Base-by-base conservation (phyloP, 2,329 filamentous ascomycete species). In the Cladophialophora psammophila region DNA sequence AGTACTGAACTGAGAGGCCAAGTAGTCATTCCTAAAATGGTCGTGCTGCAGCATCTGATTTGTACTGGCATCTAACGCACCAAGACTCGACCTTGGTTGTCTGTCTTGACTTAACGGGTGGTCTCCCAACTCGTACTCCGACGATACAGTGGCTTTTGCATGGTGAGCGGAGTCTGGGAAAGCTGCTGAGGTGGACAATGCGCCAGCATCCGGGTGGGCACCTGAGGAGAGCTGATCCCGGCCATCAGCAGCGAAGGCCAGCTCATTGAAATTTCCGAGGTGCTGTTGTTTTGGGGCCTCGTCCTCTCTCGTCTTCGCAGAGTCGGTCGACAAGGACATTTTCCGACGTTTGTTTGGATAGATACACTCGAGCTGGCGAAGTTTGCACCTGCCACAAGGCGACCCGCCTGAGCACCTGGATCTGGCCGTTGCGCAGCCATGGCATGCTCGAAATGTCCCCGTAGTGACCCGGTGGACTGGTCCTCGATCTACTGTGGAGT, bases 381-480 rank as follows among this genome's bases (percentile, higher is more conserved):
- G 73, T 50, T 75, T 76, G 66, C 79, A 80, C 18, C 79, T 76
- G 45, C 73, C 69, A 62, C 72, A 74, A 5, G 72, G 72, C 6
- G 60, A 36, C 18, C 70, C 68, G 6, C 72, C 72, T 1, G 70
- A 72, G 59, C 72, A 73, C 54, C 70, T 72, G 3, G 79, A 78
- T 71, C 79, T 74, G 36, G 79, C 79, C 12, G 75, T 73, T 34
- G 79, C 79, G 57, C 79, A 80, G 63, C 76, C 75, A 61, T 74
- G 79, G 60, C 79, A 80, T 3, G 79, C 79, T 45, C 79, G 74
- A 59, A 80, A 80, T 2, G 79, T 80, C 60, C 79, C 80, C 60
- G 79, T 76, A 1, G 78, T 80, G 60, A 80, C 80, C 2, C 79
- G 75, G 62, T 80, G 79, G 5, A 76, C 72, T 4, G 67, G 72